Base-by-base conservation (phyloP, 2,329 filamentous ascomycete genomes). In the Nothomitra cinnamomea region DNA sequence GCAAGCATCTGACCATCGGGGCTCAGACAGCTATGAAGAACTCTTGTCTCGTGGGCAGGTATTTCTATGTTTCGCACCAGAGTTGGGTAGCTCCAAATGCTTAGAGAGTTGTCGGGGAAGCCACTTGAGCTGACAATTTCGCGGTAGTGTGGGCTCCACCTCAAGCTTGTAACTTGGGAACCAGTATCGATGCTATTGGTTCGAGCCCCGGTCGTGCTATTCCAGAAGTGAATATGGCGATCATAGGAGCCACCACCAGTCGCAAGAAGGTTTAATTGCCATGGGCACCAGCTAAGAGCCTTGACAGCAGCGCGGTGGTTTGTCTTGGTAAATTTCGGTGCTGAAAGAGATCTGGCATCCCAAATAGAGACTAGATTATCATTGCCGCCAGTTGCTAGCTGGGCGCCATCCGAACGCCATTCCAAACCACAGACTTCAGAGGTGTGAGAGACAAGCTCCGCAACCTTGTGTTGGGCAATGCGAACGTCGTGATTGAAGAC, bases 141-240 rank as follows among this genome's bases (percentile, higher is more conserved):
- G 61, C 92, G 89, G 78, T 96, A 94, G 70, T 87, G 83, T 57
- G 88, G 87, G 76, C 87, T 94, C 92, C 92, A 98, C 63, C 88
- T 83, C 55, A 98, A 79, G 61, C 85, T 92, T 60, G 92, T 98
- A 55, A 98, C 94, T 70, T 98, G 92, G 48, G 88, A 95, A 57
- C 92, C 92, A 41, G 92, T 96, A 68, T 96, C 89, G 69, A 98
- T 96, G 77, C 87, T 94, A 82, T 98, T 98, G 72, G 94, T 89
- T 62, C 92, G 86, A 53, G 92, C 90, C 57, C 92, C 92, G 3
- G 90, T 95, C 21, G 92, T 96, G 48, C 89, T 94, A 78, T 98
- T 98, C 92, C 92, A 98, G 79, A 98, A 98, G 75, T 98, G 92
- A 69, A 98, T 98, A 71, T 95, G 86, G 61, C 88, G 85, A 67